Evolutionary conservation across 1,284 basidiomycete genomes (phyloP).

Genomic region (Apiotrichum sp.): DNA sequence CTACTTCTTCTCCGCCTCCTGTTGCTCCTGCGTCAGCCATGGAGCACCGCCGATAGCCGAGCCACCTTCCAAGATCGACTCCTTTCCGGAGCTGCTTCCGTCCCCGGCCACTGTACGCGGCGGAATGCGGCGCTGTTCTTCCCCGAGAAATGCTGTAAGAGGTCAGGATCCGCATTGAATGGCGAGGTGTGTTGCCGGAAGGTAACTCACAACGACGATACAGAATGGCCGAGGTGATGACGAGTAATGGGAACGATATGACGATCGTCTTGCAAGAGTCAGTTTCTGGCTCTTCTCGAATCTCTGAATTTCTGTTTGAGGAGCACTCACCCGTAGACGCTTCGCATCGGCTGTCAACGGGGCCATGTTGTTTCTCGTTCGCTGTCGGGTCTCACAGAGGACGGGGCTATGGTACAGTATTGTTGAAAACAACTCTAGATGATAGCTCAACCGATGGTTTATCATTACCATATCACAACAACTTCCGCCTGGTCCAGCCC

Average conservation of each 20-base stretch:
- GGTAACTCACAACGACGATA: slow-evolving; percentile 37
- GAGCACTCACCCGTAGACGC: slow-evolving; percentile 28
- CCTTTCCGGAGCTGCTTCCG: slow-evolving; percentile 2
- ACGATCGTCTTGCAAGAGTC: slow-evolving; percentile 34
- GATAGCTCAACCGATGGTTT: too few relatives aligned
- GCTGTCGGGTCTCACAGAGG: neutral
- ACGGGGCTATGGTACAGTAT: too few relatives aligned
- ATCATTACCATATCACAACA: too few relatives aligned
- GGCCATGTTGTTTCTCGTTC: slow-evolving; percentile 15
- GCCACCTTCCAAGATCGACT: slow-evolving; percentile 5
- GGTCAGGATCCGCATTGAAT: neutral
- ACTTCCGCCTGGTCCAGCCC: too few relatives aligned
- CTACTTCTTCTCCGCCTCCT: slow-evolving; percentile 9
- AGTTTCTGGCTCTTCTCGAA: neutral
- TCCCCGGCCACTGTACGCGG: neutral
- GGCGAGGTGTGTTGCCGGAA: too few relatives aligned
- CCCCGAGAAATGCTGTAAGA: slow-evolving; percentile 32
- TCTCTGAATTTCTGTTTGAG: neutral
- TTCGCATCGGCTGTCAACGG: slow-evolving; percentile 35
- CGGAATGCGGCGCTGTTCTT: slow-evolving; percentile 39
- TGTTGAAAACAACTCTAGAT: too few relatives aligned
- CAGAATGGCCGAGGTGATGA: slow-evolving; percentile 41
- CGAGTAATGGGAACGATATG: slow-evolving; percentile 41
- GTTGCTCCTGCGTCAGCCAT: slow-evolving; percentile 21
- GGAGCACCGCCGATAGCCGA: slow-evolving; percentile 27